Evolutionary conservation across 345 rosid species (phyloP).

Genomic region (Dipteronia sinensis): DNA sequence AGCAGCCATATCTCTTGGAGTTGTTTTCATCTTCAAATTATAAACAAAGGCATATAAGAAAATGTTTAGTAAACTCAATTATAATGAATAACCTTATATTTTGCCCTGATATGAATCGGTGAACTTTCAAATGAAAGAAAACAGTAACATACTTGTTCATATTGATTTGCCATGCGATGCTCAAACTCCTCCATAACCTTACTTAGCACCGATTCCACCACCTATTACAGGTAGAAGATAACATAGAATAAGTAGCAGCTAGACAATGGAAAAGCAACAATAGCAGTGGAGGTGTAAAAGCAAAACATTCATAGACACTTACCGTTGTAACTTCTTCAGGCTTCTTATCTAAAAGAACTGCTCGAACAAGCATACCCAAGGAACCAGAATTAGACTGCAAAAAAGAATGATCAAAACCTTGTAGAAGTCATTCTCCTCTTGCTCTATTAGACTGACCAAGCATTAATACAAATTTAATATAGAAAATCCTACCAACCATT

Average conservation of each 20-base stretch:
- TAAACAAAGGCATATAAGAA: conserved; percentile 9
- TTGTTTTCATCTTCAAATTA: conserved; percentile 46
- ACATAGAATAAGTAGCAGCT: conserved; percentile 25
- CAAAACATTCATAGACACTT: conserved; percentile 28
- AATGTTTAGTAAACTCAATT: not conserved
- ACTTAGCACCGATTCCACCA: conserved; percentile 89
- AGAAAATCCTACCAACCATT: conserved; percentile 59
- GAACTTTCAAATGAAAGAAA: conserved; percentile 17
- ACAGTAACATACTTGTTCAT: conserved; percentile 53
- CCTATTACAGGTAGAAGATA: conserved; percentile 44
- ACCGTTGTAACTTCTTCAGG: conserved; percentile 84
- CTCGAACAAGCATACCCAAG: conserved; percentile 71
- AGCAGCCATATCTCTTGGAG: conserved; percentile 45
- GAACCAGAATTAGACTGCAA: conserved; percentile 58
- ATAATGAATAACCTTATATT: not conserved
- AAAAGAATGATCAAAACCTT: not conserved
- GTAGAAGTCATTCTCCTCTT: conserved; percentile 8
- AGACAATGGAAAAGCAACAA: conserved; percentile 9
- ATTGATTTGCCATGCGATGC: conserved; percentile 69
- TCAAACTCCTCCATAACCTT: conserved; percentile 89
- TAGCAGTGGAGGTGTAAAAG: not conserved
- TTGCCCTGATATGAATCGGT: conserved; percentile 15
- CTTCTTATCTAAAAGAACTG: conserved; percentile 72
- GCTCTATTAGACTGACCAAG: conserved; percentile 14
- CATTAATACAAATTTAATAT: conserved; percentile 5